Base-by-base conservation (phyloP, 352 stramenopile species). In the Globisporangium okanoganense region DNA sequence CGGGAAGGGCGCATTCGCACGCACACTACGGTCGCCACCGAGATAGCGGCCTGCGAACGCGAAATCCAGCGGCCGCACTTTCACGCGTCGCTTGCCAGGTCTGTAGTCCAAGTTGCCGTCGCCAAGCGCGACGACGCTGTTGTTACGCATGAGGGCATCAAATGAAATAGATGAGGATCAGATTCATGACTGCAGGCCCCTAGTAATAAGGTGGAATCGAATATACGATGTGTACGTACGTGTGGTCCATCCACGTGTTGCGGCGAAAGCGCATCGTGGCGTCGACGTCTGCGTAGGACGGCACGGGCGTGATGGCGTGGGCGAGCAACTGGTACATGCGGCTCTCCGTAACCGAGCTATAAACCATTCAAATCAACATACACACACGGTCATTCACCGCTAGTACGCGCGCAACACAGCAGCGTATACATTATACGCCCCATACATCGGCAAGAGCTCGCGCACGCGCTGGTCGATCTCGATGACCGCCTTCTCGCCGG, bases 321-420 rank as follows among this genome's bases (percentile, higher is more conserved):
- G 83, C 70, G 59, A 92, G 72, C 56, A 92, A 62, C 64, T 92
- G 83, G 61, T 72, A 90, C 64, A 88, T 82, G 49, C 83, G 79
- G 52, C 73, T 88, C 58, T 88, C 73, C 0, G 67, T 72, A 53
- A 75, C 83, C 25, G 59, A 65, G 58, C 76, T 88, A 61, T 20
- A 0, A 14, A 0, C 20, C 3, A 52, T 20, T 1, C 38, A 44
- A 40, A 14, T 4, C 27, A 49, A 51, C 24, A 61, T 20, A 49
- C 29, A 36, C 2, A 48, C 29, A 9, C 49, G 6, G 20, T 24
- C 13, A 51, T 52, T n/a, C 14, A 88, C 74, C 64, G 22, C 14
- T 8, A 25, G n/a, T 12, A 51, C 47, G 60, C 36, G 4, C n/a
- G 13, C 35, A 16, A 55, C 20, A 54, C 8, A 33, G 6, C 29